Evolutionary conservation across 148 eudicot species (phyloP), one percentile per base, ranked within the genome.

Genomic region (Chenopodium suecicum): DNA sequence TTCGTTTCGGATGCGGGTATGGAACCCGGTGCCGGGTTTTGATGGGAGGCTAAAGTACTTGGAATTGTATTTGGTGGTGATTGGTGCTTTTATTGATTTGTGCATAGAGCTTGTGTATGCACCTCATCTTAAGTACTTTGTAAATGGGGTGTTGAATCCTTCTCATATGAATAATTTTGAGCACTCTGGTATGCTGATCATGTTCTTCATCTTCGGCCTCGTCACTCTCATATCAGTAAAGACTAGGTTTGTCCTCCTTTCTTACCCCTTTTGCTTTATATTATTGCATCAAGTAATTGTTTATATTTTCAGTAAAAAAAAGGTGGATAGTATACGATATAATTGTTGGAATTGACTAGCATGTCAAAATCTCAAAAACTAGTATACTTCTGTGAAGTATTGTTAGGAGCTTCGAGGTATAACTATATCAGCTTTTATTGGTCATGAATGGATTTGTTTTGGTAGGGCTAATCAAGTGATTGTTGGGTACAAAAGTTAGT

Each of bases 181-280:
- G 85, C 99, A 96, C 80, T 88, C 92, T 34, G 99, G 95, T 46
- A 96, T 96, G 99, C 98, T 96, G 67, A 84, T 96, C 85, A 96
- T 96, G 99, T 96, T 96, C 88, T 91, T 94, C 87, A 83, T 96
- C 84, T 92, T 88, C 23, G 97, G 97, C 71, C 86, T 91, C 67
- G 80, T 91, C 65, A 41, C 89, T 74, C 89, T 96, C 58, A 82
- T 96, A 27, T 91, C 95, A 0, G 97, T 88, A 83, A 87, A 90
- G 80, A 92, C 98, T 74, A 92, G 97, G 98, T 95, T 60, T 54
- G 66, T 75, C 63, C n/a, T 67, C 23, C 37, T 62, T 27, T 29
- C 17, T 16, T 56, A 7, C 22, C 47, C 3, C 2, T 17, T 19
- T 69, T 27, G 8, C 7, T 79, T 77, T 7, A 23, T 17, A 50